Conservation (phyloP, 1,284 basidiomycete genomes). For the Somion occarium region DNA sequence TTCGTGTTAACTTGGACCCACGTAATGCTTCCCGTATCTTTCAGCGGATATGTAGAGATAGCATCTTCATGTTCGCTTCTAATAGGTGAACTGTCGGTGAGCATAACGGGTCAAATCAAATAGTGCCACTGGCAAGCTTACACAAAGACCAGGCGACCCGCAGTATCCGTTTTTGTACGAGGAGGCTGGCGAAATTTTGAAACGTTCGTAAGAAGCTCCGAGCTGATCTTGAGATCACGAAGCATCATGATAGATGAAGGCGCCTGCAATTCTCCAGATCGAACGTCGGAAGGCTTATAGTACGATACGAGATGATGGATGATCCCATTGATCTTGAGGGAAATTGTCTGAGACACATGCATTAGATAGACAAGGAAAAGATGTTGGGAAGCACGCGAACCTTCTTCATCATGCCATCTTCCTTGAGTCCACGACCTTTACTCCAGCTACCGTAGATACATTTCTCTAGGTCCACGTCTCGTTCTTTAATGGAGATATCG, state of each 20-base stretch:
- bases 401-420: slow-evolving; percentile 25
- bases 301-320: slow-evolving; percentile 24
- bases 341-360: slow-evolving; percentile 16
- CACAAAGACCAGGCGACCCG: background rate
- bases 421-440: slow-evolving; percentile 21
- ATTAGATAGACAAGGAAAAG: background rate
- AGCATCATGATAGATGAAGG: slow-evolving; percentile 17
- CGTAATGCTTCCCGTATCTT: background rate
- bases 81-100: background rate
- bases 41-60: background rate
- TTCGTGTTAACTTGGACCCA: background rate
- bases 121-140: background rate
- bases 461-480: slow-evolving; percentile 18
- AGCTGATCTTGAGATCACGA: slow-evolving; percentile 14
- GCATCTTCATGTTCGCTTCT: background rate
- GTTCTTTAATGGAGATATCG: slow-evolving; percentile 1
- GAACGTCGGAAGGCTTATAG: slow-evolving; percentile 22
- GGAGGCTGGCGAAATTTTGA: slow-evolving; percentile 16
- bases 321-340: slow-evolving; percentile 18
- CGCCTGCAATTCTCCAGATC: slow-evolving; percentile 17
- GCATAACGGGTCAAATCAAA: background rate
- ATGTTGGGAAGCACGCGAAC: slow-evolving; percentile 4
- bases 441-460: slow-evolving; percentile 23
- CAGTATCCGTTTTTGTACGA: background rate
- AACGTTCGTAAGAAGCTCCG: slow-evolving; percentile 13